These are phyloP conservation scores for Venturia nashicola DNA, from an alignment of 2,329 filamentous ascomycete genomes.

Conservation along the genomic window DNA sequence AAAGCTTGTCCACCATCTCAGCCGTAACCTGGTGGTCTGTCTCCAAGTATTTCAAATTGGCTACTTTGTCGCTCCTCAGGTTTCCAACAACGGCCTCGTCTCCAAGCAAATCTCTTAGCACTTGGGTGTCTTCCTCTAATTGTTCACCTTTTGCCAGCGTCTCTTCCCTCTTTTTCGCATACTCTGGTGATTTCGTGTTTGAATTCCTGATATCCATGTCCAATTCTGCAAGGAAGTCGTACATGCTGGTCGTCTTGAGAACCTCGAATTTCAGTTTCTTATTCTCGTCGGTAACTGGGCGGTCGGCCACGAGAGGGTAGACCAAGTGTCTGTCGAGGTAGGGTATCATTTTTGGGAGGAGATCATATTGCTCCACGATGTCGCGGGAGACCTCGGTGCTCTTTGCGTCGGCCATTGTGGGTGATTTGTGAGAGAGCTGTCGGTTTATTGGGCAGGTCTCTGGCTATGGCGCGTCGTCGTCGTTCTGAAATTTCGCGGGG, in stretches of 20 bases:
- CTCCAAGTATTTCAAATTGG: slow-evolving; percentile 96
- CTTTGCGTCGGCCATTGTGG: slow-evolving; percentile 27
- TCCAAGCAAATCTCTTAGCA: slow-evolving; percentile 75
- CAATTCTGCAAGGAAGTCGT: slow-evolving; percentile 86
- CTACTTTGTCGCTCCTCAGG: slow-evolving; percentile 90
- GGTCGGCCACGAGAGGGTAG: slow-evolving; percentile 81
- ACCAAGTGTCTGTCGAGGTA: slow-evolving; percentile 89
- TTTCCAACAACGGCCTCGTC: slow-evolving; percentile 85
- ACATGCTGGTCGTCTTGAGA: slow-evolving; percentile 97
- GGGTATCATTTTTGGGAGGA: slow-evolving; percentile 79
- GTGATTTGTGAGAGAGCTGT: not conserved
- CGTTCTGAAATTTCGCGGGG: not conserved
- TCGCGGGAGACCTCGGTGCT: slow-evolving; percentile 30
- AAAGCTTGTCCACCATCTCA: slow-evolving; percentile 92
- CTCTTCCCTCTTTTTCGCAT: slow-evolving; percentile 76
- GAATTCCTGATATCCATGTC: slow-evolving; percentile 81
- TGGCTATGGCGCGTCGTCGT: not conserved
- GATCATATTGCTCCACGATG: slow-evolving; percentile 60
- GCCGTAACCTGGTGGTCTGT: slow-evolving; percentile 89
- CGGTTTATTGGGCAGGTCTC: not conserved
- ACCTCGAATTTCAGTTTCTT: slow-evolving; percentile 84
- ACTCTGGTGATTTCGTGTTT: slow-evolving; percentile 69
- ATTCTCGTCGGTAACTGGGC: slow-evolving; percentile 65
- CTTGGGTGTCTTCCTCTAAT: slow-evolving; percentile 76
- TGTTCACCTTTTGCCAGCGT: slow-evolving; percentile 73